These are phyloP conservation scores for Coemansia sp. DNA, from an alignment of 192 early-diverging fungal species.

Conservation along the genomic window DNA sequence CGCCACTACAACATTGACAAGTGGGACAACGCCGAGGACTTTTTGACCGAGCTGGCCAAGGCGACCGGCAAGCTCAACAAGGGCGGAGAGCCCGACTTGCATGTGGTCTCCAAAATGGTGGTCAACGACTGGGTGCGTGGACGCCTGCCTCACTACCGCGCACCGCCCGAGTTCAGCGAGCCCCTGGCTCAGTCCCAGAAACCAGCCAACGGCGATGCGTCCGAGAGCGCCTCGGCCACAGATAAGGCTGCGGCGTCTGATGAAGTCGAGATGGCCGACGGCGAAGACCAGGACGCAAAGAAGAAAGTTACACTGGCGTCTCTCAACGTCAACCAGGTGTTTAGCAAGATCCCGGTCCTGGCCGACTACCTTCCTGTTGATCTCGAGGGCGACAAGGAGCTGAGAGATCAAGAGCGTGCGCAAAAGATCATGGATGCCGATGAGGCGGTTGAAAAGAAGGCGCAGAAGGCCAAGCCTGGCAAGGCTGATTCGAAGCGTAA, in stretches of 20 bases:
- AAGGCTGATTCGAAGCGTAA: constrained; percentile 30
- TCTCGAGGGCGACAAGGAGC: constrained; percentile 64
- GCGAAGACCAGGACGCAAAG: constrained; percentile 13
- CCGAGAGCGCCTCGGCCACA: constrained; percentile 2
- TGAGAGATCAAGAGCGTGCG: constrained; percentile 60
- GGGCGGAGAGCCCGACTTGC: constrained; percentile 93
- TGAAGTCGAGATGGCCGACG: constrained; percentile 34
- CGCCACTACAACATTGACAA: constrained; percentile 87
- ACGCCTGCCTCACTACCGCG: constrained; percentile 91
- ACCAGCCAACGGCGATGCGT: not conserved
- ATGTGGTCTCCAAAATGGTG: constrained; percentile 92
- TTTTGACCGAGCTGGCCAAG: constrained; percentile 84
- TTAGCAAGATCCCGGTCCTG: constrained; percentile 88
- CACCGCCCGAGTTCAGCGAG: constrained; percentile 66
- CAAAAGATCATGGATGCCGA: constrained; percentile 55
- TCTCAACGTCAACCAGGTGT: constrained; percentile 78
- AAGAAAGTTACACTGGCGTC: constrained; percentile 23
- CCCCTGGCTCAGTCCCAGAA: constrained; percentile 18
- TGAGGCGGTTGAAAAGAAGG: constrained; percentile 23
- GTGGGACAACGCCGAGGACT: constrained; percentile 89
- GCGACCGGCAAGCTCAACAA: constrained; percentile 90
- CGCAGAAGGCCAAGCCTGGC: constrained; percentile 40
- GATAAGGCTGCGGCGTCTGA: constrained; percentile 22
- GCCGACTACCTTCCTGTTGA: constrained; percentile 85
- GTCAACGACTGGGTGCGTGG: constrained; percentile 99